phyloP scores from a whole-genome alignment of 2,329 filamentous ascomycete species.

The Nemania serpens region DNA sequence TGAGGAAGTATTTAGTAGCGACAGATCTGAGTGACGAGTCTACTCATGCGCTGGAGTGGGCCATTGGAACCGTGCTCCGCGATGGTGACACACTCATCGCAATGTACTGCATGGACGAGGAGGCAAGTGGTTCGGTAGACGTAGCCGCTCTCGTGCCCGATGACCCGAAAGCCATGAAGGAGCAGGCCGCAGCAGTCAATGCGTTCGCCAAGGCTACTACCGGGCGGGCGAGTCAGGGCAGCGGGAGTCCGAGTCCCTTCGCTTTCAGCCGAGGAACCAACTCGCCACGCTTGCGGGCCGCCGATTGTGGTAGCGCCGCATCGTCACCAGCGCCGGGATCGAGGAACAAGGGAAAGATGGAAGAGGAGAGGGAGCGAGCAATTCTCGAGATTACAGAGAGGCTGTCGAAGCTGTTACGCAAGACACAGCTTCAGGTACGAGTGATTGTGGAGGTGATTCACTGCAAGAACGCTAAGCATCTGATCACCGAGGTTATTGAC shows the following conservation, averaged over 20 bases:
- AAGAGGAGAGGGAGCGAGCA: constrained; percentile 79
- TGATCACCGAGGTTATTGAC: constrained; percentile 98
- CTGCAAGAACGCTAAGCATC: constrained; percentile 95
- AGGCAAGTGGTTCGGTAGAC: constrained; percentile 62
- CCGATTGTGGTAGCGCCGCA: constrained; percentile 42
- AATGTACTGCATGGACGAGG: constrained; percentile 92
- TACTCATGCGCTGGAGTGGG: constrained; percentile 95
- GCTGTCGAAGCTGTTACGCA: constrained; percentile 83
- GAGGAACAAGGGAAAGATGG: constrained; percentile 62
- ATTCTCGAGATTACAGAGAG: constrained; percentile 83
- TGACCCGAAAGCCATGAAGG: constrained; percentile 74
- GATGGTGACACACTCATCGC: constrained; percentile 94
- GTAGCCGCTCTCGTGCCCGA: constrained; percentile 66
- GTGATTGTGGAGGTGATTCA: constrained; percentile 96
- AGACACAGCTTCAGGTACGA: constrained; percentile 89
- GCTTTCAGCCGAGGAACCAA: constrained; percentile 35
- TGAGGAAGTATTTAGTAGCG: constrained; percentile 92
- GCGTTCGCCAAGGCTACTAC: constrained; percentile 53
- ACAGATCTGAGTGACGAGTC: constrained; percentile 95
- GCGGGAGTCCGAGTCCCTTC: constrained; percentile 37
- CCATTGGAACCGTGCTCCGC: constrained; percentile 89
- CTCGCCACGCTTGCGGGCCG: constrained; percentile 46
- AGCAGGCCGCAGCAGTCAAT: constrained; percentile 74
- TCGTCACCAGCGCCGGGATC: constrained; percentile 55
- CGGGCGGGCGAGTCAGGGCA: constrained; percentile 34